Base-by-base conservation (phyloP, 208 protist species). In the Herpetomonas tarakana region DNA sequence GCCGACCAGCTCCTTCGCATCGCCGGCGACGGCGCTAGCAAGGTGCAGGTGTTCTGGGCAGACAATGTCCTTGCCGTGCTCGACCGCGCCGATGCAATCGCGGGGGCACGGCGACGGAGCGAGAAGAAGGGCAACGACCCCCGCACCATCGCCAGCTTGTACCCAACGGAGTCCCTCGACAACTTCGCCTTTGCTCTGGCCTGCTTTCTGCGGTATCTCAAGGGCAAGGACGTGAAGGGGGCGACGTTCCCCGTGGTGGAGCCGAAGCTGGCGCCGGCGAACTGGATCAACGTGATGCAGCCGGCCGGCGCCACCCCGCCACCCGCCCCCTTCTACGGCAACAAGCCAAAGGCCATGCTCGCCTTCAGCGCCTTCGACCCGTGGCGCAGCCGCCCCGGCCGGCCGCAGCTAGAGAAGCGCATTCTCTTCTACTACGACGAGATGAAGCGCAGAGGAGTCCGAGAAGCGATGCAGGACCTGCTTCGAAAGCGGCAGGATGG, bases 11-110 rank as follows among this genome's bases (percentile, higher is more conserved):
- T 79, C 35, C 62, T 74, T 18, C 66, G 66, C 44, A 68, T 70
- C 57, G 72, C 72, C 1, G 72, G 66, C 14, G 72, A 78, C 45
- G 57, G 72, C 58, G 67, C 65, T 62, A 78, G 66, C 65, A 78
- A 78, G 62, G 45, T 68, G 29, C 66, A 74, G 66, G 62, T 74
- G 35, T 71, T 79, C 51, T 79, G 73, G 67, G 60, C 67, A 3
- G 68, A 71, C 61, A 74, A 62, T 28, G 29, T 74, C 45, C 31
- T 70, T 22, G 66, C 58, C 1, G 18, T 68, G 7, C 41, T 70
- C 22, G 19, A 62, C 19, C 18, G 29, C 24, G 56, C 50, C 31
- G 39, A 54, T 19, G 53, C 35, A 41, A 18, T 41, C 9, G n/a
- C n/a, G n/a, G n/a, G n/a, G n/a, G n/a, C n/a, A n/a, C n/a, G n/a